Base-by-base conservation (phyloP, 108 stramenopile species). In the Cylindrotheca closterium region DNA sequence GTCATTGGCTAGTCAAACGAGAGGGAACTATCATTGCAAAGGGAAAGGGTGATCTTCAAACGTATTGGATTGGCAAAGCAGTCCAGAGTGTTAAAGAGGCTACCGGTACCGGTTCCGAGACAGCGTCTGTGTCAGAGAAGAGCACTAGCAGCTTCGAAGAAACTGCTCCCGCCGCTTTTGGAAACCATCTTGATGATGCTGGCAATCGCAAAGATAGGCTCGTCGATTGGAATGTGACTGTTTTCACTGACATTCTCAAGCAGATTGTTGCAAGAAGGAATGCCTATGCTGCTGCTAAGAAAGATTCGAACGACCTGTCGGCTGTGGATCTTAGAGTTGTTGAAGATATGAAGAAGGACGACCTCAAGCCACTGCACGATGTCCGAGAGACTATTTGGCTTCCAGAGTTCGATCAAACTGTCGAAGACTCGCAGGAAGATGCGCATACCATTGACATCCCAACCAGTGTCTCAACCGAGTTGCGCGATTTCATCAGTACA, bases 191-290 rank as follows among this genome's bases (percentile, higher is more conserved):
- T 26, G 54, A 55, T 18, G 54, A 55, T 29, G 54, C 30, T 25
- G n/a, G n/a, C n/a, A n/a, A n/a, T n/a, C n/a, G n/a, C n/a, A 30
- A 55, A n/a, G 54, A 29, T 30, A 26, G 58, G 12, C 47, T 73
- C 25, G 55, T 73, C 21, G 65, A 73, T 22, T 73, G 65, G 65
- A 73, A 73, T 30, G 65, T 66, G 1, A 58, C 65, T 52, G 37
- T 73, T 26, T 42, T 73, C 17, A 4, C 30, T 7, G 21, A 52
- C 21, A 29, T 73, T 2, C 32, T 73, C 33, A 65, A 66, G 50
- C 33, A 32, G 27, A 48, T 73, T 46, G 58, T 73, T 27, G 65
- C 72, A 7, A 62, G 19, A 55, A 23, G 61, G 28, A 51, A 55
- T 28, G 54, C 54, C n/a, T n/a, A n/a, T n/a, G n/a, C n/a, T n/a